These are phyloP conservation scores for Penicillium sp. DNA, from an alignment of 2,329 filamentous ascomycete species.

Conservation along the genomic window DNA sequence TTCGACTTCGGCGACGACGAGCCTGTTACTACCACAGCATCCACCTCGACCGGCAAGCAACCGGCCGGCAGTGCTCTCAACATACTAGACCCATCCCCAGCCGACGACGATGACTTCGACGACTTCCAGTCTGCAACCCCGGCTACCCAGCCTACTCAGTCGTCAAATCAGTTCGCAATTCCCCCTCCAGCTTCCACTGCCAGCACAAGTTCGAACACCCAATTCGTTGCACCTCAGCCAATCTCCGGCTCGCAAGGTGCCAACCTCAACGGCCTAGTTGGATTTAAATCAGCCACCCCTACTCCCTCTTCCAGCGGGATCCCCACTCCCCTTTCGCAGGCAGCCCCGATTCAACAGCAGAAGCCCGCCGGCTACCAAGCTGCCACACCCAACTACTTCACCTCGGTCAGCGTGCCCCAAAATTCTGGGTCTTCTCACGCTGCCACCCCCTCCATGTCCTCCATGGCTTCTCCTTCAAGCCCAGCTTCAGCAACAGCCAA, in stretches of 20 bases:
- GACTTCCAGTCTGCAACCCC: conserved; percentile 88
- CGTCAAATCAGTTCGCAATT: conserved; percentile 40
- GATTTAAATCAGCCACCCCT: conserved; percentile 77
- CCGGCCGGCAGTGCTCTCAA: conserved; percentile 50
- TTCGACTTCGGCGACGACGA: conserved; percentile 84
- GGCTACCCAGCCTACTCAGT: conserved; percentile 33
- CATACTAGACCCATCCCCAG: conserved; percentile 46
- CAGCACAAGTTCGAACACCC: conserved; percentile 53
- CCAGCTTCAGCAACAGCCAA: conserved; percentile 41
- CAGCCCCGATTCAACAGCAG: conserved; percentile 39
- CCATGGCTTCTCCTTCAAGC: conserved; percentile 39
- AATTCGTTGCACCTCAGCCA: conserved; percentile 79
- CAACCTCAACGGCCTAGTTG: conserved; percentile 75
- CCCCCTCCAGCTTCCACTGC: conserved; percentile 48
- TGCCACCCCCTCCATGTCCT: conserved; percentile 38
- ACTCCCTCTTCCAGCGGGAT: conserved; percentile 55
- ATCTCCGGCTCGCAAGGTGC: conserved; percentile 78
- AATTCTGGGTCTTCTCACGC: conserved; percentile 32
- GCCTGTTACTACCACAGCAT: conserved; percentile 47
- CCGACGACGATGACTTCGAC: conserved; percentile 88
- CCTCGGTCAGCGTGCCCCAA: conserved; percentile 60
- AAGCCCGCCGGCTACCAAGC: conserved; percentile 69
- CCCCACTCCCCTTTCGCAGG: conserved; percentile 52
- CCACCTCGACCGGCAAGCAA: conserved; percentile 43
- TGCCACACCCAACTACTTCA: conserved; percentile 89